Conservation (phyloP, 441 rosid species). For the Aquilaria agallochum region DNA sequence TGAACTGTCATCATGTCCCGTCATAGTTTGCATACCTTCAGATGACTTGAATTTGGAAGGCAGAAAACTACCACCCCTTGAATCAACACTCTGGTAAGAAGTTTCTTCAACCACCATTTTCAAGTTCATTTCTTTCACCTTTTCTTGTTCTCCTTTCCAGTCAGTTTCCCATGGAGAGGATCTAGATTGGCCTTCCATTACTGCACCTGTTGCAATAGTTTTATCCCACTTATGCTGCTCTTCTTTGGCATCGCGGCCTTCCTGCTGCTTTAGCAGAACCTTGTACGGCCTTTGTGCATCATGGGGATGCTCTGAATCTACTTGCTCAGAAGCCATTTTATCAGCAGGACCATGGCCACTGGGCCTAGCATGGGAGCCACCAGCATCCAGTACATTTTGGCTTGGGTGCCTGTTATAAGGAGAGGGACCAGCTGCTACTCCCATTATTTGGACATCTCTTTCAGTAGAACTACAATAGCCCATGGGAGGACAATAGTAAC, state of each 20-base stretch:
- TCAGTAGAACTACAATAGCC: slow-evolving; percentile 66
- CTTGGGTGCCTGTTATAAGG: slow-evolving; percentile 52
- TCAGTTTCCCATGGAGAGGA: slow-evolving; percentile 45
- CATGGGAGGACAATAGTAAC: slow-evolving; percentile 87
- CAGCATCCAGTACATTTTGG: slow-evolving; percentile 50
- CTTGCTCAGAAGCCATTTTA: slow-evolving; percentile 45
- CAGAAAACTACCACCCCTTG: slow-evolving; percentile 22
- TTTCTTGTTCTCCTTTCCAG: slow-evolving; percentile 36
- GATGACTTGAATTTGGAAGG: slow-evolving; percentile 32
- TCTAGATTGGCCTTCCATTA: slow-evolving; percentile 35
- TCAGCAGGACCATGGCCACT: slow-evolving; percentile 54
- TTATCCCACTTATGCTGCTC: slow-evolving; percentile 50
- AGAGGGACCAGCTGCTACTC: slow-evolving; percentile 67
- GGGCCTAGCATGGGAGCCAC: slow-evolving; percentile 46
- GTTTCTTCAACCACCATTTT: slow-evolving; percentile 32
- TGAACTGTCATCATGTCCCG: slow-evolving; percentile 33
- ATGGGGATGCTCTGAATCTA: slow-evolving; percentile 52
- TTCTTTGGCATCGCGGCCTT: slow-evolving; percentile 54
- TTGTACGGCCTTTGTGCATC: slow-evolving; percentile 59
- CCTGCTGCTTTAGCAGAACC: slow-evolving; percentile 78
- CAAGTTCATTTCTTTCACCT: slow-evolving; percentile 29
- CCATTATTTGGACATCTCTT: slow-evolving; percentile 72
- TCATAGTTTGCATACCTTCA: slow-evolving; percentile 25
- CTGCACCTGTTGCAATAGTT: slow-evolving; percentile 26
- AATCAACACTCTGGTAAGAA: slow-evolving; percentile 28